phyloP scores from a whole-genome alignment of 1,284 basidiomycete species.

The Trametes versicolor region DNA sequence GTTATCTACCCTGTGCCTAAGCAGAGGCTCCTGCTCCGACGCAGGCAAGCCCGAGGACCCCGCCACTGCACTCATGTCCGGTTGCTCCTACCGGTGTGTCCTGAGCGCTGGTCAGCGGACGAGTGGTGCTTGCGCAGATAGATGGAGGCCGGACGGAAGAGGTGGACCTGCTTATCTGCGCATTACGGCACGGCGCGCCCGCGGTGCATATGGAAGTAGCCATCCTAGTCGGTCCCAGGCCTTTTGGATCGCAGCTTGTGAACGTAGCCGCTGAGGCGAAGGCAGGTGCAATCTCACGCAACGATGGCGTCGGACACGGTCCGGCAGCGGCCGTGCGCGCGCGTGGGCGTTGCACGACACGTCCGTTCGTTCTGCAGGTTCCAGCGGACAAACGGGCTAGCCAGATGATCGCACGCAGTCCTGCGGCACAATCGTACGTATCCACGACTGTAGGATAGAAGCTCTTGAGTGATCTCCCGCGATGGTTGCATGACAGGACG shows the following conservation, averaged over 20 bases:
- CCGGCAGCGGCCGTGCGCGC: conserved; percentile 7
- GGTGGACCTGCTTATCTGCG: not conserved
- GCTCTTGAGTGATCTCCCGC: not conserved
- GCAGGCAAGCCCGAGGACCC: conserved; percentile 14
- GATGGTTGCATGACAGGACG: too few species aligned
- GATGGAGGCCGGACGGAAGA: not conserved
- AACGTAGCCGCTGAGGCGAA: not conserved
- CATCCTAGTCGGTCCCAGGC: not conserved
- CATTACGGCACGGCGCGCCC: not conserved
- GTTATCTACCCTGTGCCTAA: not conserved
- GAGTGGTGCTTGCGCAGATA: not conserved
- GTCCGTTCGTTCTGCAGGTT: too few species aligned
- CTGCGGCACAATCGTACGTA: not conserved
- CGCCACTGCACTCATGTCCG: conserved; percentile 3
- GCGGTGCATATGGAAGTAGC: not conserved
- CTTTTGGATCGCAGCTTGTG: not conserved
- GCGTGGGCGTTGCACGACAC: too few species aligned
- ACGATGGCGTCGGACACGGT: conserved; percentile 24
- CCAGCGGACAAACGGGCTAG: too few species aligned
- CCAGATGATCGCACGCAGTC: too few species aligned
- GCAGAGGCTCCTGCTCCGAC: conserved; percentile 26
- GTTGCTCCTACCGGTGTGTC: not conserved
- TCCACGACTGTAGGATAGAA: not conserved
- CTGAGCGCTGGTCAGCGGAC: not conserved
- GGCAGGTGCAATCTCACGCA: conserved; percentile 29